Percentiles rank a stretch among this genome's conserved stretches.
These are phyloP conservation scores for Alternaria rosae DNA, from an alignment of 2,329 filamentous ascomycete genomes.

Conservation along the genomic window DNA sequence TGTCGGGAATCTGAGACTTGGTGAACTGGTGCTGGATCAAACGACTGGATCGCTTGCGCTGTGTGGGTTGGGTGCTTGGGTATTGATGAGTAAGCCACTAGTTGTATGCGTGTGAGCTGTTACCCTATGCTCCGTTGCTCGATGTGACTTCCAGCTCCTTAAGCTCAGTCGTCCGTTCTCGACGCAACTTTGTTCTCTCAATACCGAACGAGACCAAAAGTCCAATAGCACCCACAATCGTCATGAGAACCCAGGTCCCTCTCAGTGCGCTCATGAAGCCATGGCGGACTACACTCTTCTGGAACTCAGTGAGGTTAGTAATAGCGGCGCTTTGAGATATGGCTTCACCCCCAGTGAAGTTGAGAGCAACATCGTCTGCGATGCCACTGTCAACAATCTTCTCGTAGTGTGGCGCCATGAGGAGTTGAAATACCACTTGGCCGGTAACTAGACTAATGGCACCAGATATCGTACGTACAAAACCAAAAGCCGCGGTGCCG, in stretches of 20 bases:
- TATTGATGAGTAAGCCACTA: background rate
- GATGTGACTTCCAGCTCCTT: background rate
- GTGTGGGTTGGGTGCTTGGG: background rate
- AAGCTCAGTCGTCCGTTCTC: background rate
- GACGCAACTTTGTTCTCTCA: constrained; percentile 37
- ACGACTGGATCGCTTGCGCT: background rate
- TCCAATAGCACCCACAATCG: constrained; percentile 49
- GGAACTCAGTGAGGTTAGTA: constrained; percentile 29
- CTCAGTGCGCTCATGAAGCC: constrained; percentile 55
- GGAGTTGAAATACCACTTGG: constrained; percentile 61
- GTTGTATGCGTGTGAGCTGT: background rate
- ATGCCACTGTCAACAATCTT: constrained; percentile 32
- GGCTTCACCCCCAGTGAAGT: constrained; percentile 40
- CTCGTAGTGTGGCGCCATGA: constrained; percentile 61
- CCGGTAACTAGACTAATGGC: constrained; percentile 59
- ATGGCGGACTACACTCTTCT: constrained; percentile 50
- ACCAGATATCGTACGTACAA: constrained; percentile 55
- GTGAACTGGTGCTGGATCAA: background rate
- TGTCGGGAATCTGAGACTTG: background rate
- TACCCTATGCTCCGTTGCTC: background rate
- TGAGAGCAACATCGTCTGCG: constrained; percentile 23
- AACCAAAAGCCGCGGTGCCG: constrained; percentile 61
- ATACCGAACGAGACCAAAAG: constrained; percentile 45
- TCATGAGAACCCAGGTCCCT: constrained; percentile 62
- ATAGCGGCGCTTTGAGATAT: constrained; percentile 41